Base-by-base conservation (phyloP, 2,329 filamentous ascomycete species). In the Fusarium floridanum region DNA sequence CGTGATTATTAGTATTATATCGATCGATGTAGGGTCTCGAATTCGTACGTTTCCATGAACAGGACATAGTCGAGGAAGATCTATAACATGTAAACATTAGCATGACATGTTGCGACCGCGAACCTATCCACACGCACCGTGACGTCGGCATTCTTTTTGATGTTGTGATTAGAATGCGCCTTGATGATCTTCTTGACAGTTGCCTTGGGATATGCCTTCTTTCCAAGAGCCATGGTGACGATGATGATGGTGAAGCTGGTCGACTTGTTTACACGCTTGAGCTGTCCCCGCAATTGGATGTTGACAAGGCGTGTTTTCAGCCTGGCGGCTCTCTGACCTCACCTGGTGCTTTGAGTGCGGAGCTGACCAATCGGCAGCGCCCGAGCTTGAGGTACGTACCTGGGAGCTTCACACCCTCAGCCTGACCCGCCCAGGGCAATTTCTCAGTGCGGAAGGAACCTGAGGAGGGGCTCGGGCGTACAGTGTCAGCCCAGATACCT, bases 101-200 rank as follows among this genome's bases (percentile, higher is more conserved):
- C 57, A 61, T 57, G 37, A 29, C 34, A 34, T 22, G 43, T 61
- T 48, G 66, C 65, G 66, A 71, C 74, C 67, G 74, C 68, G 64
- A 37, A 37, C 16, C 16, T 53, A 70, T 32, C 27, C 67, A 53
- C 36, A 61, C 89, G 70, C 84, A 97, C 94, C 84, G 96, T 87
- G 67, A 97, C 91, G 83, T 98, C 95, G 34, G 92, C 93, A 83
- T 97, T 95, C 83, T 95, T 97, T 86, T 92, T 94, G 73, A 97
- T 83, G 74, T 89, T 93, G 80, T 92, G 91, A 73, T 94, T 93
- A 10, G 94, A 93, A 82, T 97, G 95, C 20, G 94, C 95, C 84
- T 97, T 98, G 79, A 97, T 88, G 70, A 97, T 96, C 83, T 95
- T 95, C 83, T 95, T 97, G 77, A 98, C 88, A 0, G 94, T 97